Conservation (phyloP, 192 early-diverging fungal species). For the Podila epigama region DNA sequence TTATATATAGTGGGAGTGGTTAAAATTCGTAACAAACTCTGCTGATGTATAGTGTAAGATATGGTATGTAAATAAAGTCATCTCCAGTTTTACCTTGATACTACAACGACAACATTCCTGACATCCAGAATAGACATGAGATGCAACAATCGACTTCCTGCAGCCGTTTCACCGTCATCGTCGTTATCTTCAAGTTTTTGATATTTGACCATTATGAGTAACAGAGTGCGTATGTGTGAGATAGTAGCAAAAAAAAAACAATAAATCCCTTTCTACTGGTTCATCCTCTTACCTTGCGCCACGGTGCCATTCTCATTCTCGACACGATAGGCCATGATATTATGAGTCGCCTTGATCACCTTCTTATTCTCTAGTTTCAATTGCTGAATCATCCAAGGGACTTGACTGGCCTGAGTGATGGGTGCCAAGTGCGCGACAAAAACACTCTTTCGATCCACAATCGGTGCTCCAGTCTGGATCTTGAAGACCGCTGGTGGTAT, state of each 20-base stretch:
- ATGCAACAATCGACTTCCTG: conserved; percentile 84
- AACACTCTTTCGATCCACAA: conserved; percentile 82
- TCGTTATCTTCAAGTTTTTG: conserved; percentile 68
- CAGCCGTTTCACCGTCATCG: conserved; percentile 95
- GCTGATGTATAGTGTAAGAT: too few species aligned
- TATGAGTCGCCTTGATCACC: conserved; percentile 88
- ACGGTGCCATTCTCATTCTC: conserved; percentile 57
- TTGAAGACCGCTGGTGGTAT: conserved; percentile 33
- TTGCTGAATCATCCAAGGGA: conserved; percentile 61
- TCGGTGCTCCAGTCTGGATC: conserved; percentile 62
- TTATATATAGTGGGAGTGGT: background rate
- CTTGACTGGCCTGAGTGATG: conserved; percentile 60
- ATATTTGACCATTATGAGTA: background rate
- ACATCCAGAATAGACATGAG: conserved; percentile 79
- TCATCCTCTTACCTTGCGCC: conserved; percentile 56
- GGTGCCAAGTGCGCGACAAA: conserved; percentile 86
- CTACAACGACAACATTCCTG: conserved; percentile 81
- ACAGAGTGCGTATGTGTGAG: background rate
- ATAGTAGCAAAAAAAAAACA: conserved; percentile 15
- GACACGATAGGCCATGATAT: conserved; percentile 90
- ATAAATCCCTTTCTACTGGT: too few species aligned
- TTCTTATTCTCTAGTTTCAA: conserved; percentile 69
- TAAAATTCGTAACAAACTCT: background rate
- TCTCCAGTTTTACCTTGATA: conserved; percentile 48
- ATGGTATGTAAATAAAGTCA: background rate